These are phyloP conservation scores for Ormosia semicastrata DNA, from an alignment of 306 rosid species.

Conservation along the genomic window DNA sequence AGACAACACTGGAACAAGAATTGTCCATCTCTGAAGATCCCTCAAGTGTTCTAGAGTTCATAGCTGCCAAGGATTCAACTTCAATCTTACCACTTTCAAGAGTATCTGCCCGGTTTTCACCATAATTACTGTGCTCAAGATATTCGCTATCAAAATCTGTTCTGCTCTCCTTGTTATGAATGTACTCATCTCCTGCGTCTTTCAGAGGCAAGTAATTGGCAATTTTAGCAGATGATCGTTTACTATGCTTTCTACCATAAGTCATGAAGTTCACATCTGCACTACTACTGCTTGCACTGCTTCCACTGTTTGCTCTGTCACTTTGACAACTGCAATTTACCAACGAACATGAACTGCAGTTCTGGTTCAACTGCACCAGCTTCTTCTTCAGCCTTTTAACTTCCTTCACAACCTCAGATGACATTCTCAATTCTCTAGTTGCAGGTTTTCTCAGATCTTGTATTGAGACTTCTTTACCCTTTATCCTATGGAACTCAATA, in stretches of 20 bases:
- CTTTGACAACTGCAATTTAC: slow-evolving; percentile 97
- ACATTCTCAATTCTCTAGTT: slow-evolving; percentile 67
- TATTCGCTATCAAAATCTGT: slow-evolving; percentile 36
- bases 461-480: slow-evolving; percentile 45
- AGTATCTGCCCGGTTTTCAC: slow-evolving; percentile 25
- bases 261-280: slow-evolving; percentile 35
- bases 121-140: slow-evolving; percentile 30
- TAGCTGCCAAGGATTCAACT: slow-evolving; percentile 35
- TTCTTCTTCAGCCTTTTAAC: slow-evolving; percentile 92
- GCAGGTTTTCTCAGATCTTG: slow-evolving; percentile 54
- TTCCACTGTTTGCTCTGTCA: slow-evolving; percentile 97
- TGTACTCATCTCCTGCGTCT: slow-evolving; percentile 42
- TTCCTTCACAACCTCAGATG: slow-evolving; percentile 93
- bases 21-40: slow-evolving; percentile 29
- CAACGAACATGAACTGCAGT: slow-evolving; percentile 83
- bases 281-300: slow-evolving; percentile 87
- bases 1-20: slow-evolving; percentile 29
- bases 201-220: slow-evolving; percentile 40
- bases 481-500: slow-evolving; percentile 63
- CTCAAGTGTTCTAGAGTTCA: slow-evolving; percentile 36
- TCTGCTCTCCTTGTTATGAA: slow-evolving; percentile 33
- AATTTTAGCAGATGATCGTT: slow-evolving; percentile 47
- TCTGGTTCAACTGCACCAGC: slow-evolving; percentile 64
- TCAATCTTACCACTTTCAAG: slow-evolving; percentile 16
- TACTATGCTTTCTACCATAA: slow-evolving; percentile 64